phyloP scores from a whole-genome alignment of 2,329 filamentous ascomycete species.

The Fragosphaeria purpurea region DNA sequence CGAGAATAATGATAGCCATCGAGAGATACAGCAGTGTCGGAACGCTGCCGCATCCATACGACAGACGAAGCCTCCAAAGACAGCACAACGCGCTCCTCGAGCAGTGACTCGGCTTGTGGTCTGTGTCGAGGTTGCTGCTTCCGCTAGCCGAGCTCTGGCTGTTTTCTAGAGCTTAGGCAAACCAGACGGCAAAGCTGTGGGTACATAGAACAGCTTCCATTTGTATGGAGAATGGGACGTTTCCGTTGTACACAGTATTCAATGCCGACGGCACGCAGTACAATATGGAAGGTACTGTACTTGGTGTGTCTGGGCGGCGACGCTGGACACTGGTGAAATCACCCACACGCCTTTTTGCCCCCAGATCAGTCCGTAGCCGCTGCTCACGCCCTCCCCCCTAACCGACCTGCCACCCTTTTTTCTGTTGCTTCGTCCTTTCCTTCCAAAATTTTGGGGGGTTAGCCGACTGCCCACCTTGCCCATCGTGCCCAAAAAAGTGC shows the following conservation, averaged over 20 bases:
- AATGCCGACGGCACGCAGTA: slow-evolving; percentile 8
- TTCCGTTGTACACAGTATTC: slow-evolving; percentile 12
- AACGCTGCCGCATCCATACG: background rate
- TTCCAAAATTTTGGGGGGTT: slow-evolving; percentile 13
- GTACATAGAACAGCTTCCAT: slow-evolving; percentile 1
- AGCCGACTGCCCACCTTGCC: slow-evolving; percentile 18
- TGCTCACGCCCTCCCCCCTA: slow-evolving; percentile 1
- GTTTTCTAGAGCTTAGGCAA: background rate
- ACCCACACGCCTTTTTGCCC: slow-evolving; percentile 4
- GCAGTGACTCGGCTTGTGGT: too few relatives aligned
- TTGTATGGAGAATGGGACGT: background rate
- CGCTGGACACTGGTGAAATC: slow-evolving; percentile 5
- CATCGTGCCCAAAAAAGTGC: background rate
- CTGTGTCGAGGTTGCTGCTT: too few relatives aligned
- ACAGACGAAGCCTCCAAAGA: too few relatives aligned
- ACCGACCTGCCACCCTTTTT: slow-evolving; percentile 9
- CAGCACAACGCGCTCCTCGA: too few relatives aligned
- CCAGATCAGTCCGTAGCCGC: slow-evolving; percentile 11
- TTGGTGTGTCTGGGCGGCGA: slow-evolving; percentile 8
- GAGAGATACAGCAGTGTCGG: background rate
- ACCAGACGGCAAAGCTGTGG: background rate
- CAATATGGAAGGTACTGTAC: slow-evolving; percentile 10
- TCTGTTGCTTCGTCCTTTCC: background rate
- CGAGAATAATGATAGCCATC: too few relatives aligned
- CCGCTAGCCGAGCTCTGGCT: too few relatives aligned